Conservation (phyloP, 2,329 filamentous ascomycete species). For the Westerdykella ornata region DNA sequence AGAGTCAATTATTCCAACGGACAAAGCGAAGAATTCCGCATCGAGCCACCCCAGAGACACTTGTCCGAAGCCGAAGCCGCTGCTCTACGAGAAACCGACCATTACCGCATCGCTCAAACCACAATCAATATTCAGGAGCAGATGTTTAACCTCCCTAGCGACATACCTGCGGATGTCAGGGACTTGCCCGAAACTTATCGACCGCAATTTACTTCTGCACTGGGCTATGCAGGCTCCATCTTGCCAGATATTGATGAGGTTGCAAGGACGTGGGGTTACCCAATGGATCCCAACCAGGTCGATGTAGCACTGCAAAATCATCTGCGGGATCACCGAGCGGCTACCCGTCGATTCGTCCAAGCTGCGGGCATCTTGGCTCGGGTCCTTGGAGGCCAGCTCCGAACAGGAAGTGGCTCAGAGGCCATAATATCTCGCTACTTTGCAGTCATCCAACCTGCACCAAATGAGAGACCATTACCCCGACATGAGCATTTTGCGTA, state of each 20-base stretch:
- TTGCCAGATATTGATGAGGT: conserved; percentile 53
- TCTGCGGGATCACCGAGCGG: conserved; percentile 50
- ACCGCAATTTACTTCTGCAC: conserved; percentile 36
- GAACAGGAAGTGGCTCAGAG: conserved; percentile 36
- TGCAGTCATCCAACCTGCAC: conserved; percentile 44
- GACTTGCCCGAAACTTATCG: conserved; percentile 34
- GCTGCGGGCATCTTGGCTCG: conserved; percentile 53
- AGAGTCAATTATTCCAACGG: conserved; percentile 55
- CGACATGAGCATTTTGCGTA: conserved; percentile 52
- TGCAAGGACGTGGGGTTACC: conserved; percentile 53
- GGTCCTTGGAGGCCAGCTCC: conserved; percentile 49
- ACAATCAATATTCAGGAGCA: conserved; percentile 50
- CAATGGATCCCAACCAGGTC: conserved; percentile 49
- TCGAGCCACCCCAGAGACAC: conserved; percentile 34
- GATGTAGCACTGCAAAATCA: conserved; percentile 51
- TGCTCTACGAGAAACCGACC: conserved; percentile 48
- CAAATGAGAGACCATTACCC: conserved; percentile 28
- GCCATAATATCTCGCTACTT: conserved; percentile 42
- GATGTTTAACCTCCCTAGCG: conserved; percentile 47
- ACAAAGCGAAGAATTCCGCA: conserved; percentile 52
- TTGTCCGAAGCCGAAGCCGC: conserved; percentile 39
- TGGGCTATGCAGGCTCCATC: conserved; percentile 38
- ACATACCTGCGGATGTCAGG: conserved; percentile 7
- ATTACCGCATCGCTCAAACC: conserved; percentile 51
- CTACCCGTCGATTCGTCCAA: conserved; percentile 56